Percentiles rank a stretch among this genome's conserved stretches.
Evolutionary conservation across 345 rosid genomes (phyloP).

Genomic region (Populus davidiana): DNA sequence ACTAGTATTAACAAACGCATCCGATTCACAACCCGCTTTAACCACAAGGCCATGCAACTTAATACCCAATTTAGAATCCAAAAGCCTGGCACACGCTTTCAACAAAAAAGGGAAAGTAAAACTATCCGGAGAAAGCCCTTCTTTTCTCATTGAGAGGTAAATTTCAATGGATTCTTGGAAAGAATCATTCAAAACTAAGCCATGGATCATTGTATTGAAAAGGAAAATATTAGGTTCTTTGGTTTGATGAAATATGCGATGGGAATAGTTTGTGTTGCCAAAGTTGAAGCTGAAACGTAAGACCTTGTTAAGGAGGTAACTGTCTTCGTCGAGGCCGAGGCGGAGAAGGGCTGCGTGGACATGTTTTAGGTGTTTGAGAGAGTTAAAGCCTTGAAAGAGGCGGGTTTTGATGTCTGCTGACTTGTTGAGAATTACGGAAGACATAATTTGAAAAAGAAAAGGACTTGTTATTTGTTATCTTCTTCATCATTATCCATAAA

Average conservation of each 20-base stretch:
- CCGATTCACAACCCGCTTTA: constrained; percentile 38
- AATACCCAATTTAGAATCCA: constrained; percentile 23
- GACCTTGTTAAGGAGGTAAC: constrained; percentile 46
- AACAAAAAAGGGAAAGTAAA: constrained; percentile 48
- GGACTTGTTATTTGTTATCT: no score
- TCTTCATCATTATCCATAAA: no score
- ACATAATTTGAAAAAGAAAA: not conserved
- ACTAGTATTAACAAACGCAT: constrained; percentile 50
- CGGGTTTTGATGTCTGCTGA: constrained; percentile 33
- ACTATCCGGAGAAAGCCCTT: constrained; percentile 39
- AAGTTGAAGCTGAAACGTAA: constrained; percentile 47
- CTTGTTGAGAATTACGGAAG: constrained; percentile 9
- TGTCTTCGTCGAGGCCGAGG: constrained; percentile 49
- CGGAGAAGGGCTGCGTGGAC: constrained; percentile 56
- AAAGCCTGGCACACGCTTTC: constrained; percentile 42
- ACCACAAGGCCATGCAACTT: constrained; percentile 33
- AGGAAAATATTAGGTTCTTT: constrained; percentile 46
- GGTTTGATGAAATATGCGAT: constrained; percentile 50
- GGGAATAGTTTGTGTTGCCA: constrained; percentile 39
- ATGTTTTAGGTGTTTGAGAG: constrained; percentile 50
- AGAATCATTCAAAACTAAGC: constrained; percentile 51
- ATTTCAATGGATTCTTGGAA: constrained; percentile 40
- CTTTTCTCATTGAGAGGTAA: constrained; percentile 40
- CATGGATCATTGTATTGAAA: constrained; percentile 62
- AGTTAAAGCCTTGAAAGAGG: constrained; percentile 33